Base-by-base conservation (phyloP, 1,139 yeast genomes). In the Protomyces lactucae-debilis region DNA sequence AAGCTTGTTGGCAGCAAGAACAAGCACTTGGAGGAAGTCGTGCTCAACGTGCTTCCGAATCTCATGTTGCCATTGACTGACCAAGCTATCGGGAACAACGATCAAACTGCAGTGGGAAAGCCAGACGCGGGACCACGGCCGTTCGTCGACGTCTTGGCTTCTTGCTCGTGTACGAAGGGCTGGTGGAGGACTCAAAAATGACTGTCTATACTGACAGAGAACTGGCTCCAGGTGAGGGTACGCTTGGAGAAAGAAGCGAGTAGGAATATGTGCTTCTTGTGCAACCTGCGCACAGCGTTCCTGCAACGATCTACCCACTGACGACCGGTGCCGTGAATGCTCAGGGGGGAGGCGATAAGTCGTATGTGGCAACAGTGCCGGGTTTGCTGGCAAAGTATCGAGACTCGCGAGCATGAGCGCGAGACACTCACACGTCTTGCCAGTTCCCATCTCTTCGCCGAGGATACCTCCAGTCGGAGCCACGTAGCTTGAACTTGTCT, bases 361-460 rank as follows among this genome's bases (percentile, higher is more conserved):
- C 32, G 32, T 28, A 4, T 28, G 32, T 28, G 32, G 32, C 32
- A 28, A 28, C 32, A 28, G 73, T 72, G 0, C 88, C 78, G 3
- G 79, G 71, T 64, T 85, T 86, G 70, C 52, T 9, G 61, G 61
- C 61, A 52, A 39, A 35, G 51, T 51, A 25, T 73, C 76, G 68
- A 80, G 83, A 0, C 90, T 82, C 8, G 81, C 71, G 68, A 86
- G 81, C 0, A 86, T 78, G 56, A 86, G 75, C 6, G 87, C 84
- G 21, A 86, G 73, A 69, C 89, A 85, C 3, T 86, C 86, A 53
- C 84, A 77, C 0, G 91, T 86, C 71, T 86, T 86, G 0, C 92
- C 92, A 18, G 85, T 74, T 0, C 91, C 92, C 91, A 86, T 86
- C 79, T 85, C 85, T 69, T 86, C 92, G 0, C 89, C 89, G 12